phyloP scores from a whole-genome alignment of 2,329 filamentous ascomycete species.

The Byssothecium circinans region DNA sequence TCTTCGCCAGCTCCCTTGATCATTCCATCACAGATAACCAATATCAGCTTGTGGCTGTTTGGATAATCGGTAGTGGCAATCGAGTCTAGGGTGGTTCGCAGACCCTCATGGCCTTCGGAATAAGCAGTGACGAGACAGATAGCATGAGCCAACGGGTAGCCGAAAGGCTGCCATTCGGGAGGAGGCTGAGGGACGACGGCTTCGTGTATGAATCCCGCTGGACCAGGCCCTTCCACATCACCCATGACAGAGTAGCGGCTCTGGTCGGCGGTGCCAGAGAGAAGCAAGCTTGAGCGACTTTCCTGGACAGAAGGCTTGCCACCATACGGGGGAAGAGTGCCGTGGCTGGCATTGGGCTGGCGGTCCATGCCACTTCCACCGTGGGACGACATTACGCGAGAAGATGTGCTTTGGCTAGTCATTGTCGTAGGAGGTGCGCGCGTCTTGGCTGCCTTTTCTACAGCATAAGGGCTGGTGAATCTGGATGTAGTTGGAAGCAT shows the following conservation, averaged over 20 bases:
- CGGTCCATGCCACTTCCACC: conserved; percentile 64
- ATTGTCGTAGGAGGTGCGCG: conserved; percentile 79
- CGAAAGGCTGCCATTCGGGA: conserved; percentile 95
- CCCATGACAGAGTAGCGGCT: conserved; percentile 57
- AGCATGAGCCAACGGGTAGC: conserved; percentile 88
- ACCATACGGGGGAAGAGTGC: conserved; percentile 54
- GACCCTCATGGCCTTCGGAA: conserved; percentile 89
- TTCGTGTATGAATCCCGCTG: conserved; percentile 94
- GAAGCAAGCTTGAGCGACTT: conserved; percentile 48
- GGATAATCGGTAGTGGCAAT: conserved; percentile 98
- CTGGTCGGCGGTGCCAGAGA: conserved; percentile 47
- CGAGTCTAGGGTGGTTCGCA: conserved; percentile 92
- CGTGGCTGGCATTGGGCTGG: conserved; percentile 58
- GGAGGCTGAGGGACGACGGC: conserved; percentile 94
- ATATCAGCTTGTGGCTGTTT: conserved; percentile 96
- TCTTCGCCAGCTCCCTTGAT: conserved; percentile 94
- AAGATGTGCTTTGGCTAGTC: conserved; percentile 81
- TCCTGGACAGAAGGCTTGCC: conserved; percentile 35
- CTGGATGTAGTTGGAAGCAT: conserved; percentile 90
- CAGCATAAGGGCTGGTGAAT: conserved; percentile 87
- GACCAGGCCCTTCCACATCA: conserved; percentile 72
- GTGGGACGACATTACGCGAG: conserved; percentile 67
- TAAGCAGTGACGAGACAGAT: conserved; percentile 97
- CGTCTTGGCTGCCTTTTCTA: conserved; percentile 61
- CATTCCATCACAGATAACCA: conserved; percentile 95